These are phyloP conservation scores for Alternaria incomplexa DNA, from an alignment of 2,329 filamentous ascomycete genomes.

Conservation along the genomic window DNA sequence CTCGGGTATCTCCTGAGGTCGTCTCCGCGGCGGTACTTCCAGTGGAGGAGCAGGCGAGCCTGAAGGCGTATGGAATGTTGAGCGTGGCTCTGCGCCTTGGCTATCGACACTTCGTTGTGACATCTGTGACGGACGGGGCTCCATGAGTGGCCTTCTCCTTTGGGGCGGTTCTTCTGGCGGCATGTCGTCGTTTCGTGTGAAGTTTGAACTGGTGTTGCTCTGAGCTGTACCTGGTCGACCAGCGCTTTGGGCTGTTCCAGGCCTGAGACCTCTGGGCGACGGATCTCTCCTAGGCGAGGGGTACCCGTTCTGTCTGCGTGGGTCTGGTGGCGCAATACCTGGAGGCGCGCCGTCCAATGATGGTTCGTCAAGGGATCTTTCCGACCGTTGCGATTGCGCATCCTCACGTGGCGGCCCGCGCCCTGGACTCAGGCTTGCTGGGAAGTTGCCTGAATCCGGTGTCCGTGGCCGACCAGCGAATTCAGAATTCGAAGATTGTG, in stretches of 20 bases:
- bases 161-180: constrained; percentile 57
- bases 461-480: constrained; percentile 41
- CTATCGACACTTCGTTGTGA: constrained; percentile 36
- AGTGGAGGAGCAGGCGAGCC: constrained; percentile 32
- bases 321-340: constrained; percentile 31
- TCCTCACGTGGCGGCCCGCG: constrained; percentile 39
- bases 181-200: constrained; percentile 37
- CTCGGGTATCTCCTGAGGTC: constrained; percentile 38
- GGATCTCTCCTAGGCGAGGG: constrained; percentile 35
- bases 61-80: constrained; percentile 32
- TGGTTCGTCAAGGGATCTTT: constrained; percentile 36
- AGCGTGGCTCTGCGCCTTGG: constrained; percentile 24
- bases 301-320: constrained; percentile 38
- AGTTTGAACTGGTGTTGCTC: constrained; percentile 42
- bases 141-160: constrained; percentile 71
- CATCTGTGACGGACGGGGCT: constrained; percentile 48
- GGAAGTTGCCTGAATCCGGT: constrained; percentile 36
- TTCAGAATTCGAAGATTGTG: constrained; percentile 50
- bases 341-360: constrained; percentile 28
- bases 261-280: constrained; percentile 43
- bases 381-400: constrained; percentile 37
- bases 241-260: constrained; percentile 42
- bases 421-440: constrained; percentile 33
- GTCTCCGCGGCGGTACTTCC: constrained; percentile 30
- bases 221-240: constrained; percentile 45